These are phyloP conservation scores for Zymoseptoria crescenta DNA, from an alignment of 2,329 filamentous ascomycete genomes.

Conservation along the genomic window DNA sequence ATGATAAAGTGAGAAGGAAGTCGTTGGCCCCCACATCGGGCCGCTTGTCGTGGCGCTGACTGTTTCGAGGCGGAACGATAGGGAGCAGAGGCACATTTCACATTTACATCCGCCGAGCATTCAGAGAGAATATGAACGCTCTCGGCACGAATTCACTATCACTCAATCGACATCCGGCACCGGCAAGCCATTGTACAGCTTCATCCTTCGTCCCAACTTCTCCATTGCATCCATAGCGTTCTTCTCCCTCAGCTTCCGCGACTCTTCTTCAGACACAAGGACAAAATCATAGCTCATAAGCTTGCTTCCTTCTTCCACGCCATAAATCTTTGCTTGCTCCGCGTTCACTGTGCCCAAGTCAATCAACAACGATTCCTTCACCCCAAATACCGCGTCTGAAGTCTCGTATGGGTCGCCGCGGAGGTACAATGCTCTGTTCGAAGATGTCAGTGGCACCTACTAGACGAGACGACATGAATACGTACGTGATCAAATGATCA, in stretches of 20 bases:
- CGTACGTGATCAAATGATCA: slow-evolving; percentile 76
- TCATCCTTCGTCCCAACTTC: slow-evolving; percentile 59
- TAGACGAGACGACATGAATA: slow-evolving; percentile 21
- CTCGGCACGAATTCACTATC: too few species aligned
- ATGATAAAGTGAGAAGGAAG: neutral
- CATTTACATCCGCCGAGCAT: neutral
- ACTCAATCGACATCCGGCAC: slow-evolving; percentile 58
- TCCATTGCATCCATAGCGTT: slow-evolving; percentile 60
- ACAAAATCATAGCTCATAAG: slow-evolving; percentile 61
- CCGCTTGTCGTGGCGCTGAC: neutral
- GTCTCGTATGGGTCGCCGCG: slow-evolving; percentile 73
- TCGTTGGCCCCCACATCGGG: neutral
- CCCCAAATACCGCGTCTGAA: slow-evolving; percentile 78
- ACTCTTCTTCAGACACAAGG: slow-evolving; percentile 63
- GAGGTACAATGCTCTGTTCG: slow-evolving; percentile 63
- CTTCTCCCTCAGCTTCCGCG: slow-evolving; percentile 55
- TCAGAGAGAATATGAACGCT: too few species aligned
- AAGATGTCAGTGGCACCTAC: slow-evolving; percentile 8
- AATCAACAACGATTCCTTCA: slow-evolving; percentile 71
- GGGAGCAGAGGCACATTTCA: neutral
- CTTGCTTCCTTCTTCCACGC: slow-evolving; percentile 54
- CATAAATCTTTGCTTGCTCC: slow-evolving; percentile 51
- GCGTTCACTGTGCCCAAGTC: slow-evolving; percentile 50
- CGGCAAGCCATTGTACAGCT: slow-evolving; percentile 67
- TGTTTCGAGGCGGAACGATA: neutral